These are phyloP conservation scores for Aphanoascus verrucosus DNA, from an alignment of 2,329 filamentous ascomycete genomes.

Conservation along the genomic window DNA sequence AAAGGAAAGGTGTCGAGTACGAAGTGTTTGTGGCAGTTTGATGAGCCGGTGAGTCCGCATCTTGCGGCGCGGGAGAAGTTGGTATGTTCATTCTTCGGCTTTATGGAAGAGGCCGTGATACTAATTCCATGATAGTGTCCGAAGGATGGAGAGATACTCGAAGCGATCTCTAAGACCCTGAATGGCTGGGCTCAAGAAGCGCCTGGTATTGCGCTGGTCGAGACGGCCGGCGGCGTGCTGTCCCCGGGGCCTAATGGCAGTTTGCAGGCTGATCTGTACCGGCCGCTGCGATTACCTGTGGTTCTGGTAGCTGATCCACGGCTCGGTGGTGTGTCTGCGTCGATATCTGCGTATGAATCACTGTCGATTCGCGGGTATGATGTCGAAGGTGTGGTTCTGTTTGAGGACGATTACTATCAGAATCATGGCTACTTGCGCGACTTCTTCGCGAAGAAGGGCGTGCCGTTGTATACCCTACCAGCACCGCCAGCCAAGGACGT, in stretches of 20 bases:
- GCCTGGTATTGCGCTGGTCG: slow-evolving; percentile 37
- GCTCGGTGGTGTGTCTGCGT: slow-evolving; percentile 68
- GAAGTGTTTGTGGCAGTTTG: slow-evolving; percentile 58
- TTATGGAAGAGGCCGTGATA: slow-evolving; percentile 2
- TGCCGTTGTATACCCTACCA: slow-evolving; percentile 48
- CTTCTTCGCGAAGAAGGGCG: slow-evolving; percentile 53
- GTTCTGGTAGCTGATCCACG: slow-evolving; percentile 64
- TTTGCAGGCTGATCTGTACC: slow-evolving; percentile 67
- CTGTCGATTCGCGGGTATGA: slow-evolving; percentile 69
- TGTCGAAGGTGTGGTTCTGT: slow-evolving; percentile 58
- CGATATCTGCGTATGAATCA: slow-evolving; percentile 71
- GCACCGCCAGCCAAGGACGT: slow-evolving; percentile 44
- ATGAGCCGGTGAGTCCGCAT: slow-evolving; percentile 66
- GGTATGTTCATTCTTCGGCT: slow-evolving; percentile 23
- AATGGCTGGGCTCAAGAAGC: slow-evolving; percentile 19
- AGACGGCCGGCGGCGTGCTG: slow-evolving; percentile 73
- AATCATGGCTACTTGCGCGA: slow-evolving; percentile 57
- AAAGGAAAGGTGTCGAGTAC: slow-evolving; percentile 47
- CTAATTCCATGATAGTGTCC: slow-evolving; percentile 35
- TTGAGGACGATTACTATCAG: slow-evolving; percentile 53
- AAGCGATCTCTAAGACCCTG: slow-evolving; percentile 38
- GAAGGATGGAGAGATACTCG: slow-evolving; percentile 44
- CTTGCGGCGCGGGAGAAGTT: slow-evolving; percentile 50
- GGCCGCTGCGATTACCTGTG: slow-evolving; percentile 60
- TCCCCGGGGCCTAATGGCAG: slow-evolving; percentile 67